Base-by-base conservation (phyloP, 2,329 filamentous ascomycete genomes). In the Monosporascus sp. region DNA sequence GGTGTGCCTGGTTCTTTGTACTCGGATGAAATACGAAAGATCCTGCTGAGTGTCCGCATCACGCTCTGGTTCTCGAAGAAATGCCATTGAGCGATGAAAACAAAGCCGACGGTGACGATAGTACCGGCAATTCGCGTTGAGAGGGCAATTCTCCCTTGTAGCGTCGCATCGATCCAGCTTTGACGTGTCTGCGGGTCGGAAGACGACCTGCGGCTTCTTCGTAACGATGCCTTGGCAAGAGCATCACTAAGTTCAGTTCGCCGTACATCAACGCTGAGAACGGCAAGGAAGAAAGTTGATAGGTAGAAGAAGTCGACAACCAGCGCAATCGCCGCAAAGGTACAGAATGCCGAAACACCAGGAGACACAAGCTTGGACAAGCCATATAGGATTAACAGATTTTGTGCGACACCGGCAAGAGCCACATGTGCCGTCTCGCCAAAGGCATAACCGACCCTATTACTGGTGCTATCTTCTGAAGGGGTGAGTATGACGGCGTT, bases 241-340 rank as follows among this genome's bases (percentile, higher is more conserved):
- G 86, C 85, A 65, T 93, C 88, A 60, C 85, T 84, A 0, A 93
- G 78, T 70, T 93, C 89, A 53, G 87, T 83, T 60, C 89, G 79
- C 22, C 85, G 81, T 9, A 93, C 87, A 66, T 93, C 89, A 44
- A 93, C 85, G 63, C 87, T 91, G 24, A 93, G 74, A 14, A 93
- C 87, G 1, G 88, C 84, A 3, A 91, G 76, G 64, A 93, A 92
- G 70, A 91, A 92, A 0, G 88, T 92, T 7, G 89, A 79, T 22
- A 91, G 77, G 63, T 88, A 91, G 63, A 91, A 84, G 57, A 88
- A 87, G 68, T 93, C 89, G 62, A 92, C 87, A 1, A 88, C 70
- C 15, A 90, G 81, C 1, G 88, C 89, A 50, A 92, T 81, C 2
- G 85, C 85, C 3, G 86, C 85, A 67, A 92, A 93, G 1, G 80